Conservation (phyloP, 2,329 filamentous ascomycete genomes). For the Xylariaceae sp. region DNA sequence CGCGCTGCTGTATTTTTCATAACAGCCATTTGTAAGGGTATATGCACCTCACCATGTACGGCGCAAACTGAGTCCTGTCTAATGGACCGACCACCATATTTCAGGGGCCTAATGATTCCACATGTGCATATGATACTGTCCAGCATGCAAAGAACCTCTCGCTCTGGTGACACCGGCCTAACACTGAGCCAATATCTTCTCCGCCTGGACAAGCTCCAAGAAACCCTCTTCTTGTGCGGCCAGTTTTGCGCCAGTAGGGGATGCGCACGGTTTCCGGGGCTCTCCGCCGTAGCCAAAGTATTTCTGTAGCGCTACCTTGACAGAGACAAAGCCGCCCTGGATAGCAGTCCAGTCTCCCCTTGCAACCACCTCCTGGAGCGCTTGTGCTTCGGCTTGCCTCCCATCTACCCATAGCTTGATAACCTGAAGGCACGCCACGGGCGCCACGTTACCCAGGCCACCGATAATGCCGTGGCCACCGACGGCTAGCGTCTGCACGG, state of each 20-base stretch:
- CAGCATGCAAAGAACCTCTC: no score
- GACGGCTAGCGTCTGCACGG: conserved; percentile 55
- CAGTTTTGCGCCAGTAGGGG: conserved; percentile 28
- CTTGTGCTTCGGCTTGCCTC: conserved; percentile 52
- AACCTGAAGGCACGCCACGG: conserved; percentile 58
- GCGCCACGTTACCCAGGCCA: conserved; percentile 66
- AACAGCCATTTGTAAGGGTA: no score
- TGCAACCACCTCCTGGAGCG: conserved; percentile 59
- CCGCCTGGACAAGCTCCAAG: conserved; percentile 27
- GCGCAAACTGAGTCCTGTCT: no score
- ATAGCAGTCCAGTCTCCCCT: conserved; percentile 66
- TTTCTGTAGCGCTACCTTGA: conserved; percentile 59
- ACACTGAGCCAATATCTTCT: conserved; percentile 16
- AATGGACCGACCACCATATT: no score
- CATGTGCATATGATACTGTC: not conserved
- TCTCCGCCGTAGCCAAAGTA: conserved; percentile 61
- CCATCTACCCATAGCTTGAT: conserved; percentile 57
- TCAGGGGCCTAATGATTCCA: no score
- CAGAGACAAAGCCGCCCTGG: conserved; percentile 62
- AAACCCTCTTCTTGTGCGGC: conserved; percentile 28
- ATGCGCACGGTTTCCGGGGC: conserved; percentile 47
- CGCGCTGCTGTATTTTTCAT: no score
- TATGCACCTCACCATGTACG: no score
- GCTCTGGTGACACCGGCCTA: no score
- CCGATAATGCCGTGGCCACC: conserved; percentile 60